These are phyloP conservation scores for Globisporangium radiosum DNA, from an alignment of 352 stramenopile genomes.

Conservation along the genomic window DNA sequence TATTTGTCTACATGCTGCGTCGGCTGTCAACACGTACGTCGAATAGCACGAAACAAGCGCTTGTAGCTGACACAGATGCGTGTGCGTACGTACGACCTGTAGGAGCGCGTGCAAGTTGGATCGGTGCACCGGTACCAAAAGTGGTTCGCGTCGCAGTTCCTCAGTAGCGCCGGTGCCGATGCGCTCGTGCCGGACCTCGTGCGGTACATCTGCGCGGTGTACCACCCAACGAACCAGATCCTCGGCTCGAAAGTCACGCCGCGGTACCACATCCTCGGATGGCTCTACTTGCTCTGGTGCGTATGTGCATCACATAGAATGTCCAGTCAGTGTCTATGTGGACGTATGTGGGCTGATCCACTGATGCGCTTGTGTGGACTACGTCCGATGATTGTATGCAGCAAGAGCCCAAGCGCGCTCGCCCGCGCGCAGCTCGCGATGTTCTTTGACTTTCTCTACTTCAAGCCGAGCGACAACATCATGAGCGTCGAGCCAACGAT, in stretches of 20 bases:
- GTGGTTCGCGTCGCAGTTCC: slow-evolving; percentile 81
- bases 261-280: slow-evolving; percentile 81
- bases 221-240: slow-evolving; percentile 79
- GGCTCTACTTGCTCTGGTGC: slow-evolving; percentile 80
- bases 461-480: slow-evolving; percentile 72
- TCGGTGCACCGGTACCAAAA: slow-evolving; percentile 81
- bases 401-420: slow-evolving; percentile 63
- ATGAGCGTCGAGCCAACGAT: slow-evolving; percentile 81
- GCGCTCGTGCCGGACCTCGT: slow-evolving; percentile 75
- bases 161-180: slow-evolving; percentile 58
- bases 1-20: not conserved
- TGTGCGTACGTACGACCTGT: not conserved
- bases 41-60: no score
- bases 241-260: slow-evolving; percentile 78
- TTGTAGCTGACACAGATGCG: no score
- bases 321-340: no score
- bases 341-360: slow-evolving; percentile 4
- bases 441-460: slow-evolving; percentile 87
- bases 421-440: slow-evolving; percentile 77
- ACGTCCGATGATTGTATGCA: slow-evolving; percentile 10
- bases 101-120: slow-evolving; percentile 70
- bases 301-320: not conserved
- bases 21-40: no score
- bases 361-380: not conserved
- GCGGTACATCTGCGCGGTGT: slow-evolving; percentile 79